phyloP scores from a whole-genome alignment of 1,139 yeast genomes.

The Sugiyamaella grinbergsii region DNA sequence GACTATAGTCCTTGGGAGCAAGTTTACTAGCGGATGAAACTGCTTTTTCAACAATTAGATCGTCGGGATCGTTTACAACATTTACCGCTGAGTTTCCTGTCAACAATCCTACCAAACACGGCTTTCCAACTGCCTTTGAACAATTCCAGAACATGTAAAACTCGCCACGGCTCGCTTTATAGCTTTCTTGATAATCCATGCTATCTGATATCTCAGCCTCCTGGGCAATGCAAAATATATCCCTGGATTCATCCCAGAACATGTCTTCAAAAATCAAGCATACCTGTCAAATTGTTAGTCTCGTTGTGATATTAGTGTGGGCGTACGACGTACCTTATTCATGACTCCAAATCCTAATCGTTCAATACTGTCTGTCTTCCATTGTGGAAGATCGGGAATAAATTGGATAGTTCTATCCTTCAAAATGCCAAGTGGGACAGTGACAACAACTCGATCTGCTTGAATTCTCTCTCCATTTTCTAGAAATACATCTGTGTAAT shows the following conservation, averaged over 20 bases:
- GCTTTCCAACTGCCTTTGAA: constrained; percentile 42
- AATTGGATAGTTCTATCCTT: constrained; percentile 46
- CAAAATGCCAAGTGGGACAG: constrained; percentile 48
- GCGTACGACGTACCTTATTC: constrained; percentile 40
- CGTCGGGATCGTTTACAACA: constrained; percentile 41
- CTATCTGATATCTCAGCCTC: constrained; percentile 29
- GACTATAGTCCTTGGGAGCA: constrained; percentile 31
- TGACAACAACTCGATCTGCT: constrained; percentile 46
- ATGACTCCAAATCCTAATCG: constrained; percentile 47
- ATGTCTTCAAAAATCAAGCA: constrained; percentile 43
- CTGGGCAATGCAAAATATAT: constrained; percentile 43
- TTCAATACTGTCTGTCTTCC: constrained; percentile 47
- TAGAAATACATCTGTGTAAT: constrained; percentile 40
- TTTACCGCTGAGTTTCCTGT: constrained; percentile 46
- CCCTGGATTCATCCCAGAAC: constrained; percentile 47
- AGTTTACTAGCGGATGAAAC: constrained; percentile 38
- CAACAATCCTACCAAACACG: constrained; percentile 46
- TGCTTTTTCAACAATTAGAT: constrained; percentile 42
- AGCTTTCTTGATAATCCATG: constrained; percentile 32
- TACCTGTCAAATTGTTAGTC: constrained; percentile 29
- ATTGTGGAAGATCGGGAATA: constrained; percentile 48
- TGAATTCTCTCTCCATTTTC: constrained; percentile 46
- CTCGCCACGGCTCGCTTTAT: constrained; percentile 40
- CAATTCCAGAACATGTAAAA: constrained; percentile 48
- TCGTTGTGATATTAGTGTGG: background rate